Base-by-base conservation (phyloP, 768 basidiomycete species). In the Tricholoma saponaceum region DNA sequence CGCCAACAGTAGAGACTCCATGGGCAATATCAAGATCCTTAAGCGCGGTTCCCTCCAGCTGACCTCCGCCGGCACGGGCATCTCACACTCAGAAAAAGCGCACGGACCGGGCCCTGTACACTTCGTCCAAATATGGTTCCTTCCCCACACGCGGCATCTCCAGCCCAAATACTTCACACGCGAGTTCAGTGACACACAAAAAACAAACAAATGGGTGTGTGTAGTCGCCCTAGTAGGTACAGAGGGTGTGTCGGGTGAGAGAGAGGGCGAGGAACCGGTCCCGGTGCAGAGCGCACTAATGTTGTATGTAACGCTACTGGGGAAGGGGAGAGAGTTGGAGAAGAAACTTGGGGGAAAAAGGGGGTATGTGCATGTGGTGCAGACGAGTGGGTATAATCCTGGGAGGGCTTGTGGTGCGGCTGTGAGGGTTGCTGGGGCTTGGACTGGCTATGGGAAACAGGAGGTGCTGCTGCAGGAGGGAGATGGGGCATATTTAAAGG, bases 21-120 rank as follows among this genome's bases (percentile, higher is more conserved):
- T 97, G 89, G 87, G 87, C 35, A 96, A 96, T 73, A 81, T 82
- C 54, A 95, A 98, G 69, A 79, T 95, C 57, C 83, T 98, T 67
- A 86, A 86, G 68, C 85, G 93, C 13, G 95, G 95, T 0, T 90
- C 93, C 63, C 64, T 98, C 32, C 95, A 98, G 70, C 84, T 97
- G 74, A 94, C 94, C 2, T 92, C 89, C 1, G 86, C 95, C 0
- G 95, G 95, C 8, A 94, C 89, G 0, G 95, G 96, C 4, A 96
- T 98, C 64, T 79, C 85, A 0, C 95, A 98, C 70, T 87, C 86
- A 25, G 80, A 82, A 67, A 79, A 79, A 49, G 71, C 76, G 1
- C 65, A 79, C 56, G 78, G 79, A 23, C 50, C 64, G 32, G n/a
- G 68, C 37, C 71, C 71, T 53, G 80, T 78, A 6, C 81, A 82